A percentile compares a stretch with the other conserved stretches of the same genome.
Conservation (phyloP, 2,329 filamentous ascomycete genomes). For the Thelonectria discophora region DNA sequence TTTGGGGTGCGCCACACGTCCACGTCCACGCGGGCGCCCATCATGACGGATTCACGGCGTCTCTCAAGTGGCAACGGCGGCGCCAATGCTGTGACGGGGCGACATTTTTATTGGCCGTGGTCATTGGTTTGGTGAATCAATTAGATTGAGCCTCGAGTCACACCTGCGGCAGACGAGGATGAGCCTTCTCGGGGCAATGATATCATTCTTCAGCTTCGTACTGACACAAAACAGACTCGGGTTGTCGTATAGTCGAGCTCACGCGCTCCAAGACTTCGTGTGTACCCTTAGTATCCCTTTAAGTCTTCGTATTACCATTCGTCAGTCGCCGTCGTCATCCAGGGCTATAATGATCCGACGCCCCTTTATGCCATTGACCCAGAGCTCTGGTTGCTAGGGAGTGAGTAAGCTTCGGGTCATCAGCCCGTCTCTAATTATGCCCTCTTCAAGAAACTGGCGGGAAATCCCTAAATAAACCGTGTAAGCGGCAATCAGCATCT, state of each 20-base stretch:
- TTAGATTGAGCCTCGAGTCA: neutral
- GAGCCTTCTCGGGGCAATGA: too few relatives aligned
- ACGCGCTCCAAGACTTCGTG: neutral
- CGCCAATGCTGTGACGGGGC: conserved; percentile 10
- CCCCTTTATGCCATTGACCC: neutral
- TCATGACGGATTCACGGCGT: conserved; percentile 13
- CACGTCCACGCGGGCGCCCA: conserved; percentile 14
- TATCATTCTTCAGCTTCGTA: too few relatives aligned
- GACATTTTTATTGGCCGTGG: neutral
- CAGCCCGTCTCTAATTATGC: too few relatives aligned
- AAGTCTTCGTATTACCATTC: conserved; percentile 6
- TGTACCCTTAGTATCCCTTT: neutral
- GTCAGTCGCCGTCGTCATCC: conserved; percentile 13
- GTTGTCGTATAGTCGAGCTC: neutral
- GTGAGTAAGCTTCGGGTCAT: too few relatives aligned
- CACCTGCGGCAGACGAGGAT: too few relatives aligned
- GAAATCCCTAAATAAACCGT: too few relatives aligned
- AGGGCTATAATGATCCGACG: neutral
- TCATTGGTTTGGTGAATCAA: neutral
- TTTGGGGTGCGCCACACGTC: conserved; percentile 24
- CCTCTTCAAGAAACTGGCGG: too few relatives aligned
- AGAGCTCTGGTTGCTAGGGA: too few relatives aligned
- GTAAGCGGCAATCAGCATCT: neutral
- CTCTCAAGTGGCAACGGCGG: conserved; percentile 20
- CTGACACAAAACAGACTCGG: neutral